Conservation (phyloP, 1,284 basidiomycete species). For the Ceratobasidium papillatum region DNA sequence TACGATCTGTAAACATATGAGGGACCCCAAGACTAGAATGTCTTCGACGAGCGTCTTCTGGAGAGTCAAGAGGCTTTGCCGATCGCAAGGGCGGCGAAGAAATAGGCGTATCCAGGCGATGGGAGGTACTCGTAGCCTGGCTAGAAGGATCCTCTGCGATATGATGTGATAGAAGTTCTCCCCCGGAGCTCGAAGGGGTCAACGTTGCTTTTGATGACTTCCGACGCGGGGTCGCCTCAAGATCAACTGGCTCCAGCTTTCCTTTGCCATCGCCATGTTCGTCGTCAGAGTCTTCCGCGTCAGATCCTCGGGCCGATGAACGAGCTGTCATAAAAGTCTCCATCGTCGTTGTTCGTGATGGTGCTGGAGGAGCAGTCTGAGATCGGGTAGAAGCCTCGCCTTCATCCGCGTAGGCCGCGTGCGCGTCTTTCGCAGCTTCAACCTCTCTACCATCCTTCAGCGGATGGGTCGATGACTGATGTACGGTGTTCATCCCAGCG, state of each 20-base stretch:
- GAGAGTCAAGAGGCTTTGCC: background rate
- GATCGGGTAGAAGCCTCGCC: background rate
- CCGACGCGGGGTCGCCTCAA: background rate
- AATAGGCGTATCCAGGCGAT: background rate
- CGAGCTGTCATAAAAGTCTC: conserved; percentile 35
- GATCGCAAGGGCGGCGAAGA: background rate
- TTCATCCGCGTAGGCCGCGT: background rate
- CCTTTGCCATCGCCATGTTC: background rate
- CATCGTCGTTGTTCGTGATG: conserved; percentile 23
- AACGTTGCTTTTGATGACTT: conserved; percentile 8
- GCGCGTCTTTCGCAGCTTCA: background rate
- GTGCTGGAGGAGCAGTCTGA: background rate
- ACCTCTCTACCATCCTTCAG: conserved; percentile 10
- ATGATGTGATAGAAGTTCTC: background rate
- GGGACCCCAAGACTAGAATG: conserved; percentile 19
- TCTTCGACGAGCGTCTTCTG: background rate
- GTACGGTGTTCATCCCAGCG: conserved; percentile 46
- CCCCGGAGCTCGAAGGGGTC: background rate
- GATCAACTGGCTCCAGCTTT: background rate
- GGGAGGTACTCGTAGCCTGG: conserved; percentile 4
- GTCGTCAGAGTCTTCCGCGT: background rate
- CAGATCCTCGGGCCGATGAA: conserved; percentile 1
- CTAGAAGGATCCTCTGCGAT: conserved; percentile 4
- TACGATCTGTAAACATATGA: background rate
- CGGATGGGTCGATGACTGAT: background rate